phyloP scores from a whole-genome alignment of 2,329 filamentous ascomycete genomes.

The Alternaria alternata region DNA sequence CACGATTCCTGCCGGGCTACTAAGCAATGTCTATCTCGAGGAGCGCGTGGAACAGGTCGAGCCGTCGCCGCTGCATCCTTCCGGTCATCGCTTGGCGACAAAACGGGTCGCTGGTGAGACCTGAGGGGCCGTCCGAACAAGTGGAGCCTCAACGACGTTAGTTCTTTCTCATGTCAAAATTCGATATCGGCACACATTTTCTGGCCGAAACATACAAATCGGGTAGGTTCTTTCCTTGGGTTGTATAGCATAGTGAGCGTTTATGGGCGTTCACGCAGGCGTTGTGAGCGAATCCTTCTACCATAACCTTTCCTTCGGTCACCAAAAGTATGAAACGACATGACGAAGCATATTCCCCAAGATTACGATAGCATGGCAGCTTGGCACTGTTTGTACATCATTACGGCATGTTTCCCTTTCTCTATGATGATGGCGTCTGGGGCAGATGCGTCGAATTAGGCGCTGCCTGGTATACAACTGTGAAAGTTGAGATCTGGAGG shows the following conservation, averaged over 20 bases:
- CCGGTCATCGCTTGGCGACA: conserved; percentile 46
- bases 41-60: conserved; percentile 50
- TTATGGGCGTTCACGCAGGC: conserved; percentile 39
- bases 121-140: conserved; percentile 9
- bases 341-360: conserved; percentile 40
- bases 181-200: conserved; percentile 15
- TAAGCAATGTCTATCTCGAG: conserved; percentile 43
- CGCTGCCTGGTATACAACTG: conserved; percentile 3
- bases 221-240: conserved; percentile 28
- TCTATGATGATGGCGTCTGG: conserved; percentile 15
- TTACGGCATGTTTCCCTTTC: conserved; percentile 18
- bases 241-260: conserved; percentile 50
- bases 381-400: conserved; percentile 33
- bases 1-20: conserved; percentile 24
- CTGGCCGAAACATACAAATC: conserved; percentile 20
- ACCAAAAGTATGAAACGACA: conserved; percentile 44
- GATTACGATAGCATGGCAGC: conserved; percentile 33
- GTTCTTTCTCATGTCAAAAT: conserved; percentile 15
- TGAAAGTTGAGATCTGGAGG: not conserved
- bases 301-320: conserved; percentile 22
- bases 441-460: conserved; percentile 1
- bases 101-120: conserved; percentile 19
- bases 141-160: not conserved
- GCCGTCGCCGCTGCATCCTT: conserved; percentile 45
- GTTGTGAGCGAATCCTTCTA: conserved; percentile 29